Conservation (phyloP, 1,139 yeast species). For the Saccharomyces hybrid region DNA sequence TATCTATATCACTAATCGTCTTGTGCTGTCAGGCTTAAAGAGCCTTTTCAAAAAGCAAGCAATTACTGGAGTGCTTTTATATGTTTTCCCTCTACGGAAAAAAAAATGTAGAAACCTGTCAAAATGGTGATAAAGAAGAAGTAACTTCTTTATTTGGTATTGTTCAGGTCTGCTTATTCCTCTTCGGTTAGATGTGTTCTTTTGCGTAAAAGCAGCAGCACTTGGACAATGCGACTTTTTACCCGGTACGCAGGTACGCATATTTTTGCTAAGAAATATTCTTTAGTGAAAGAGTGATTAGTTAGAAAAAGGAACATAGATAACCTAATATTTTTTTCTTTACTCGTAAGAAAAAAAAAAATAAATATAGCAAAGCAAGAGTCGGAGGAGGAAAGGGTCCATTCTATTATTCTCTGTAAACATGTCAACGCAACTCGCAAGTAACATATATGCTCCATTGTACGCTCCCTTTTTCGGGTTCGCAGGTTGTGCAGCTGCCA, state of each 20-base stretch:
- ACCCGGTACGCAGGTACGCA: constrained; percentile 1
- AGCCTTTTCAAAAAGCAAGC: background rate
- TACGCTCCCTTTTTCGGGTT: constrained; percentile 95
- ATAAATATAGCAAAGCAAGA: background rate
- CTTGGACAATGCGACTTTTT: background rate
- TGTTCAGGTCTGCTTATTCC: background rate
- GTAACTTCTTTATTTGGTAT: background rate
- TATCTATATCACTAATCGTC: background rate
- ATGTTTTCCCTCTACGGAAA: background rate
- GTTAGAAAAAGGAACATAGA: background rate
- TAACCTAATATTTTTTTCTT: background rate
- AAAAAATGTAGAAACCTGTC: background rate
- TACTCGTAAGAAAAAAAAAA: background rate
- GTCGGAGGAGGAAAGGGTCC: constrained; percentile 1
- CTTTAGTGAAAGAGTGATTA: background rate
- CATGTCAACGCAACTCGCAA: constrained; percentile 11
- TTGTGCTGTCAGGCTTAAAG: background rate
- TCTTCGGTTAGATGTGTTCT: background rate
- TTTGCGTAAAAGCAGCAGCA: background rate
- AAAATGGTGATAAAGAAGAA: too few species aligned
- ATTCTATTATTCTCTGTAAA: constrained; percentile 1
- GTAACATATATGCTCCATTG: constrained; percentile 61
- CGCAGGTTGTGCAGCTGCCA: constrained; percentile 89
- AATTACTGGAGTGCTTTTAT: background rate
- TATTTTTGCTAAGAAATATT: background rate